A percentile compares a stretch with the other conserved stretches of the same genome.
phyloP scores from a whole-genome alignment of 495 filamentous ascomycete genomes.

The Clohesyomyces aquaticus region DNA sequence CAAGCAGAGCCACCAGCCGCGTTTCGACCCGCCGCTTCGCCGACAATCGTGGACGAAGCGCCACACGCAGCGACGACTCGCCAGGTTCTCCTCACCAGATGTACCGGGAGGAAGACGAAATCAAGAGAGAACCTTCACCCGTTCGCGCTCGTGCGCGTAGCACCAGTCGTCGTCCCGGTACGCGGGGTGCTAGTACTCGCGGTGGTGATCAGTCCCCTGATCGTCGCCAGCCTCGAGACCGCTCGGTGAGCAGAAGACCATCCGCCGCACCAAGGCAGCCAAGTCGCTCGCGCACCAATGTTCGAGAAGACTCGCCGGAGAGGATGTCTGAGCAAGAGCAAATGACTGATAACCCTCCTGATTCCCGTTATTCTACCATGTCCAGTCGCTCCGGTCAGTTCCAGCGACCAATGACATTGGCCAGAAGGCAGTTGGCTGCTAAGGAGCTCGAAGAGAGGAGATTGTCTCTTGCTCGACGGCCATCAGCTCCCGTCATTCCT shows the following conservation, averaged over 20 bases:
- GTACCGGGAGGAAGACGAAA: constrained; percentile 50
- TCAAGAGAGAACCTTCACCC: constrained; percentile 48
- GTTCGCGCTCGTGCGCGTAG: constrained; percentile 58
- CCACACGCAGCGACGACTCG: constrained; percentile 26
- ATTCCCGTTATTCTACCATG: constrained; percentile 31
- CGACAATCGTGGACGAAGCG: constrained; percentile 34
- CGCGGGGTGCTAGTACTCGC: constrained; percentile 51
- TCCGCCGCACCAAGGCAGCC: constrained; percentile 18
- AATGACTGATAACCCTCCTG: constrained; percentile 18
- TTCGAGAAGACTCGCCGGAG: constrained; percentile 36
- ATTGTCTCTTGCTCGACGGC: constrained; percentile 75
- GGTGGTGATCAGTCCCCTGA: constrained; percentile 55
- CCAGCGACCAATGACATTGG: constrained; percentile 27
- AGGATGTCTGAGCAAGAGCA: constrained; percentile 13
- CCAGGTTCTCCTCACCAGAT: constrained; percentile 35
- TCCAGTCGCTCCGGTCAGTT: constrained; percentile 31
- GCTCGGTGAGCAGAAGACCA: constrained; percentile 36
- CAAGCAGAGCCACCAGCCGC: constrained; percentile 35
- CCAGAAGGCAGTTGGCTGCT: constrained; percentile 72
- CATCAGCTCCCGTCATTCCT: constrained; percentile 76
- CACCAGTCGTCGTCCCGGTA: constrained; percentile 61
- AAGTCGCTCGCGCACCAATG: constrained; percentile 27
- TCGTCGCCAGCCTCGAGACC: constrained; percentile 37
- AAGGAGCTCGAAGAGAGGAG: constrained; percentile 86
- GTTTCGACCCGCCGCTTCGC: constrained; percentile 40